Base-by-base conservation (phyloP, 2,329 filamentous ascomycete species). In the Ophiocordyceps camponoti-leonardi region DNA sequence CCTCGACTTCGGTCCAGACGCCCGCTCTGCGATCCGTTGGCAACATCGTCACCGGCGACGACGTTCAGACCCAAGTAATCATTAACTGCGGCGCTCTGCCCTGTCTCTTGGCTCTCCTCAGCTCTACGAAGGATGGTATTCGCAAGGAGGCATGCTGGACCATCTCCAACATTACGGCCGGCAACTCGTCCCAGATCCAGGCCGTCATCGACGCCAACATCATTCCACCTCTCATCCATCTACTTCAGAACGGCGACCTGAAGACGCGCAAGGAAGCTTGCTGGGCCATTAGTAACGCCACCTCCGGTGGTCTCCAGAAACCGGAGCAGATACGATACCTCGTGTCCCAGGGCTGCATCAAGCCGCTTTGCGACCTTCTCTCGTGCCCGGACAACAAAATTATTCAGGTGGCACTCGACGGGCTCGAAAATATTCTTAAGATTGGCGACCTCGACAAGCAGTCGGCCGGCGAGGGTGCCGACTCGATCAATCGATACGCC, bases 141-240 rank as follows among this genome's bases (percentile, higher is more conserved):
- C 86, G 92, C 53, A 98, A 98, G 74, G 92, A 98, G 67, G 92
- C 92, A 26, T 98, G 92, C 79, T 98, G 92, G 92, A 98, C 92
- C 44, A 98, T 98, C 56, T 95, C 88, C 61, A 98, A 98, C 74
- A 86, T 98, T 58, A 98, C 92, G 30, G 92, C 92, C 49, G 92
- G 92, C 50, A 98, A 98, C 73, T 94, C 90, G 35, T 86, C 83
- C 47, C 92, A 98, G 68, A 98, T 98, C 56, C 92, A 98, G 71
- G 73, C 87, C 11, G 92, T 98, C 46, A 83, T 98, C 56, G 92
- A 98, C 58, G 88, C 88, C 57, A 92, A 93, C 68, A 94, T 98
- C 59, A 92, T 98, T 54, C 87, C 87, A 33, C 92, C 92, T 49
- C 72, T 98, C 56, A 95, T 98, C 61, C 88, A 96, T 65, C 78